Evolutionary conservation across 2,329 filamentous ascomycete species (phyloP).

Genomic region (Arthrobotrys sphaeroides): DNA sequence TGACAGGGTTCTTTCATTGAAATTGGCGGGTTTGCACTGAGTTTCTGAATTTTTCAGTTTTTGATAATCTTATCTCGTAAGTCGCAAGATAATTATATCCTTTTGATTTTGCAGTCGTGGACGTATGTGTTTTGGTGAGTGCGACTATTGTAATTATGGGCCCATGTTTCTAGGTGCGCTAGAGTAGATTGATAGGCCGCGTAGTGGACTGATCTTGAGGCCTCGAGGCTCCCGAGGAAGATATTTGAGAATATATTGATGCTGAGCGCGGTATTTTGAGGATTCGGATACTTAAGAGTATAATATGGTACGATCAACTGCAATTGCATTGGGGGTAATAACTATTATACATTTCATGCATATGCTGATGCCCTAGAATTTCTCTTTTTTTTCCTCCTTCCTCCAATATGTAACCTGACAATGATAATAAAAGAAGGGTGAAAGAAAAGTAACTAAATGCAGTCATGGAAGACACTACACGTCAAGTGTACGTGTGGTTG

Average conservation of each 20-base stretch:
- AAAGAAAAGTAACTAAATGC: conserved; percentile 7
- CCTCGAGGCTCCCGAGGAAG: too few relatives aligned
- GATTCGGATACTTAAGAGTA: neutral
- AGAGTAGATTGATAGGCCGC: too few relatives aligned
- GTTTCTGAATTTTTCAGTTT: neutral
- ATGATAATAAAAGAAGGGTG: conserved; percentile 2
- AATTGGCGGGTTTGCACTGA: neutral
- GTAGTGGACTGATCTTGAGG: too few relatives aligned
- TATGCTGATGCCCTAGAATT: neutral
- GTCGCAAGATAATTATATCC: neutral
- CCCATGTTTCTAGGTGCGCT: too few relatives aligned
- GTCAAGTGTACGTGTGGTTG: conserved; percentile 16
- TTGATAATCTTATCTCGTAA: neutral
- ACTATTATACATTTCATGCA: conserved; percentile 48
- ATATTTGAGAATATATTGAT: too few relatives aligned
- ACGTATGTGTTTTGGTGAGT: too few relatives aligned
- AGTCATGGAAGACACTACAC: conserved; percentile 6
- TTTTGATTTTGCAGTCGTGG: neutral
- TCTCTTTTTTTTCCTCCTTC: conserved; percentile 1
- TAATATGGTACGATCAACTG: conserved; percentile 4
- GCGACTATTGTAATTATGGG: too few relatives aligned
- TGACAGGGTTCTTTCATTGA: neutral
- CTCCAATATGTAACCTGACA: conserved; percentile 6
- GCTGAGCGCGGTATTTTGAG: too few relatives aligned
- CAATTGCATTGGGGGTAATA: conserved; percentile 19